Evolutionary conservation across 352 stramenopile species (phyloP).

Genomic region (Phytophthora megakarya): DNA sequence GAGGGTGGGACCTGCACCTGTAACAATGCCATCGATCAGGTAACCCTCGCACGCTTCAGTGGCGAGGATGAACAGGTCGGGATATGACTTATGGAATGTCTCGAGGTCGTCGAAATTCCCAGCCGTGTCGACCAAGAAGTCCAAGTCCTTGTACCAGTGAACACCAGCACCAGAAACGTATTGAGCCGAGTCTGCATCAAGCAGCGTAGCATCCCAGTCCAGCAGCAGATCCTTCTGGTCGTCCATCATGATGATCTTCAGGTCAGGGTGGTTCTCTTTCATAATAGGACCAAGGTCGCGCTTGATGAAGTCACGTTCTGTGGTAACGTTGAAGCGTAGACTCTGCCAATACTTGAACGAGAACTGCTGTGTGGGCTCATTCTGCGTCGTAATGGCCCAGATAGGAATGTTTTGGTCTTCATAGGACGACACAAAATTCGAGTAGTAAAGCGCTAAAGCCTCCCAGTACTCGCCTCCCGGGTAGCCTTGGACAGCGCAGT

Average conservation of each 20-base stretch:
- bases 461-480: constrained; percentile 49
- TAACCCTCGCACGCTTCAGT: constrained; percentile 84
- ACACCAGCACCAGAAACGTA: constrained; percentile 86
- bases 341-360: constrained; percentile 54
- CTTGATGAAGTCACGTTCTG: constrained; percentile 67
- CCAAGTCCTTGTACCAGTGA: constrained; percentile 86
- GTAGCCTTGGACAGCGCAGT: constrained; percentile 51
- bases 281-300: constrained; percentile 68
- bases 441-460: constrained; percentile 79
- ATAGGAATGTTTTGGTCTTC: constrained; percentile 51
- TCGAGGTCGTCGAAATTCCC: constrained; percentile 58
- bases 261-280: constrained; percentile 58
- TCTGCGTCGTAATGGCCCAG: constrained; percentile 80
- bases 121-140: constrained; percentile 49
- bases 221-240: constrained; percentile 71
- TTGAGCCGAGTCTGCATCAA: constrained; percentile 54
- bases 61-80: constrained; percentile 80
- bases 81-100: constrained; percentile 59
- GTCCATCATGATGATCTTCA: constrained; percentile 80
- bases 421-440: constrained; percentile 82
- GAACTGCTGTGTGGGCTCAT: constrained; percentile 63
- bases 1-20: constrained; percentile 52
- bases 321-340: constrained; percentile 40
- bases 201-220: constrained; percentile 45
- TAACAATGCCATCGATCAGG: constrained; percentile 52